Evolutionary conservation across 169 alveolate genomes (phyloP).

Genomic region (Cryptosporidium canis): DNA sequence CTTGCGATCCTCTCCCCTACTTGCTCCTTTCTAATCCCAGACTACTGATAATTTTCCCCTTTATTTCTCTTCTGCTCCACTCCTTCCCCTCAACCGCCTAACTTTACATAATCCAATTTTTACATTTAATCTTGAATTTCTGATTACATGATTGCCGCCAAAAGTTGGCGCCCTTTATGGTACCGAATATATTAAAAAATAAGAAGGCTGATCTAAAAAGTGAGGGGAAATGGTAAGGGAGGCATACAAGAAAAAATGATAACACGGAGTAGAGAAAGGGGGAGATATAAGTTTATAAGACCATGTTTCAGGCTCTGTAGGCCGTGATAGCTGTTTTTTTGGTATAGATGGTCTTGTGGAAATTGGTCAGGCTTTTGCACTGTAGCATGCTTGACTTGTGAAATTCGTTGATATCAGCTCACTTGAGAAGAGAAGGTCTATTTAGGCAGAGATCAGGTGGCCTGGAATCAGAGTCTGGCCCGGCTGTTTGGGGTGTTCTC

Average conservation of each 20-base stretch:
- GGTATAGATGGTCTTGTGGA: too few species aligned
- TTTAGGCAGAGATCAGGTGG: too few species aligned
- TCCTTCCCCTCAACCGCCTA: conserved; percentile 11
- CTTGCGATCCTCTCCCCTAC: background rate
- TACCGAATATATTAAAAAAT: background rate
- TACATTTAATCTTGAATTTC: background rate
- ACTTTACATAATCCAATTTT: background rate
- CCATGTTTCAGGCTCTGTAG: too few species aligned
- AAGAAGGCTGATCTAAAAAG: background rate
- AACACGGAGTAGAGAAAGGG: background rate
- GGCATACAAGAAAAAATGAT: background rate
- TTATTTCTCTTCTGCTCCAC: background rate
- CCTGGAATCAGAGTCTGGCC: too few species aligned
- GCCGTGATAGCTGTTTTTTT: too few species aligned
- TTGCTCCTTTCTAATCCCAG: background rate
- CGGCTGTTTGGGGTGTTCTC: too few species aligned
- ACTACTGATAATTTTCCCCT: background rate
- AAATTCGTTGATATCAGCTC: too few species aligned
- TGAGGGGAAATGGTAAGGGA: background rate
- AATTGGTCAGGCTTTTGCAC: too few species aligned
- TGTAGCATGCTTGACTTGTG: too few species aligned
- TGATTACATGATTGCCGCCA: background rate
- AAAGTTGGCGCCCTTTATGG: background rate
- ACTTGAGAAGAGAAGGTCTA: too few species aligned
- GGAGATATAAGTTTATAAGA: background rate